Percentiles rank a stretch among this genome's conserved stretches.
Evolutionary conservation across 2,329 filamentous ascomycete species (phyloP).

Genomic region (Nothomitra cinnamomea): DNA sequence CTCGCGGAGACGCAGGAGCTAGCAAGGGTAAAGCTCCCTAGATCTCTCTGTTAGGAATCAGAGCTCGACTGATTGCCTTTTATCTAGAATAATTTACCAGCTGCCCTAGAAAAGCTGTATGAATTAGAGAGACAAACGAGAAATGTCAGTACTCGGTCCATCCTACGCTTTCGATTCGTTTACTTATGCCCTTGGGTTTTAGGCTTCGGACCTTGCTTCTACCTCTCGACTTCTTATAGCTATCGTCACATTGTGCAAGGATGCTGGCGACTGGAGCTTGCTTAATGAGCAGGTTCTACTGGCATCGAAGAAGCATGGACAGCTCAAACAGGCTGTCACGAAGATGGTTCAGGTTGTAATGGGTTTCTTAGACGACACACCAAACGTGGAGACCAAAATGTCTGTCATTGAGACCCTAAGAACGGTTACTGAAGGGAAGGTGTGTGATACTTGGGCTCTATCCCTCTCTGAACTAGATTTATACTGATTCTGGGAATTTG

Average conservation of each 20-base stretch:
- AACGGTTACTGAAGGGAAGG: slow-evolving; percentile 95
- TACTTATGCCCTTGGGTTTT: slow-evolving; percentile 3
- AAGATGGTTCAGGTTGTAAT: slow-evolving; percentile 98
- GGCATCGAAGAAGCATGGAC: slow-evolving; percentile 97
- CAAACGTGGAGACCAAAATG: slow-evolving; percentile 73
- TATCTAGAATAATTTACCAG: slow-evolving; percentile 49
- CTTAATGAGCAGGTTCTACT: slow-evolving; percentile 93
- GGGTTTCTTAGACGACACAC: slow-evolving; percentile 73
- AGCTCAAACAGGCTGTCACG: slow-evolving; percentile 96
- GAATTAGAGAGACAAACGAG: slow-evolving; percentile 90
- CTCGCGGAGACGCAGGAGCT: slow-evolving; percentile 82
- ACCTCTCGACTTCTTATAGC: slow-evolving; percentile 75
- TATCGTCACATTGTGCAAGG: slow-evolving; percentile 88
- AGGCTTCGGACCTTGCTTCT: slow-evolving; percentile 91
- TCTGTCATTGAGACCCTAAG: slow-evolving; percentile 87
- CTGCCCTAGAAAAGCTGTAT: slow-evolving; percentile 84
- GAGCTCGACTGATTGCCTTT: slow-evolving; percentile 12
- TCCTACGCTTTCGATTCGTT: slow-evolving; percentile 6
- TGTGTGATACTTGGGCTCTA: slow-evolving; percentile 20
- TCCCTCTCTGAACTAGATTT: background rate
- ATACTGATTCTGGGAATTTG: slow-evolving; percentile 2
- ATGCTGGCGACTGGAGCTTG: slow-evolving; percentile 80
- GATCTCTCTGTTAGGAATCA: background rate
- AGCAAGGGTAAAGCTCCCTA: slow-evolving; percentile 47
- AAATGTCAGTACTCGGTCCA: slow-evolving; percentile 45